Evolutionary conservation across 2,329 filamentous ascomycete genomes (phyloP).

Genomic region (Penicillium brevicompactum): DNA sequence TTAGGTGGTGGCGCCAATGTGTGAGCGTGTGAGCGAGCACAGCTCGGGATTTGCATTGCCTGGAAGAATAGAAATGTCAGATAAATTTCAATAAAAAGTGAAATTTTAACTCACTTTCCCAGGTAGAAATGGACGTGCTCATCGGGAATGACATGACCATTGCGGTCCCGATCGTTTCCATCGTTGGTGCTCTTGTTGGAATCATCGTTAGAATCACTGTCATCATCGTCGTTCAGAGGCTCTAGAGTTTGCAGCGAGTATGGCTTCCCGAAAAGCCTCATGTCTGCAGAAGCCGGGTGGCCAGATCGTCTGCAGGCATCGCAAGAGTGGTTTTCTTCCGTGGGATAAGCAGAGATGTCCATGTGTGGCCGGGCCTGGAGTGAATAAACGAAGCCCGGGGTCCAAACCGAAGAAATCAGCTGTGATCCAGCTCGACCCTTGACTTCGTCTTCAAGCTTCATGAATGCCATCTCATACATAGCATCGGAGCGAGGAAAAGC

Average conservation of each 20-base stretch:
- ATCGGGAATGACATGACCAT: constrained; percentile 50
- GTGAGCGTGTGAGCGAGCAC: constrained; percentile 70
- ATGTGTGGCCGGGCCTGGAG: constrained; percentile 68
- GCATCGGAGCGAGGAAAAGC: constrained; percentile 65
- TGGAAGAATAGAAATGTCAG: constrained; percentile 11
- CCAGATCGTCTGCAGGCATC: constrained; percentile 70
- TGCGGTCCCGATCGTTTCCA: constrained; percentile 42
- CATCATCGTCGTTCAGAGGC: constrained; percentile 56
- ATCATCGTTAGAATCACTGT: constrained; percentile 39
- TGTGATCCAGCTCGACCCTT: constrained; percentile 69
- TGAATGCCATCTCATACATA: constrained; percentile 69
- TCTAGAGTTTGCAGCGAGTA: constrained; percentile 69
- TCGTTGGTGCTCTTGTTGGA: constrained; percentile 32
- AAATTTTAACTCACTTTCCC: constrained; percentile 46
- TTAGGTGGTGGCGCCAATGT: constrained; percentile 77
- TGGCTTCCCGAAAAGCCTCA: constrained; percentile 65
- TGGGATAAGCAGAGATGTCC: constrained; percentile 50
- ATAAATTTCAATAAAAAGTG: neutral
- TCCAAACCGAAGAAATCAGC: constrained; percentile 73
- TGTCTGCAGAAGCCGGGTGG: constrained; percentile 67
- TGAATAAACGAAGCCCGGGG: constrained; percentile 63
- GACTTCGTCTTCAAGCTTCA: constrained; percentile 72
- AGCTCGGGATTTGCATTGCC: constrained; percentile 65
- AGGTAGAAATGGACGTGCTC: constrained; percentile 54
- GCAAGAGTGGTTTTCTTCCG: constrained; percentile 55